Evolutionary conservation across 1,139 yeast genomes (phyloP), one percentile per base, ranked within the genome.

Genomic region (Suhomyces kunorum): DNA sequence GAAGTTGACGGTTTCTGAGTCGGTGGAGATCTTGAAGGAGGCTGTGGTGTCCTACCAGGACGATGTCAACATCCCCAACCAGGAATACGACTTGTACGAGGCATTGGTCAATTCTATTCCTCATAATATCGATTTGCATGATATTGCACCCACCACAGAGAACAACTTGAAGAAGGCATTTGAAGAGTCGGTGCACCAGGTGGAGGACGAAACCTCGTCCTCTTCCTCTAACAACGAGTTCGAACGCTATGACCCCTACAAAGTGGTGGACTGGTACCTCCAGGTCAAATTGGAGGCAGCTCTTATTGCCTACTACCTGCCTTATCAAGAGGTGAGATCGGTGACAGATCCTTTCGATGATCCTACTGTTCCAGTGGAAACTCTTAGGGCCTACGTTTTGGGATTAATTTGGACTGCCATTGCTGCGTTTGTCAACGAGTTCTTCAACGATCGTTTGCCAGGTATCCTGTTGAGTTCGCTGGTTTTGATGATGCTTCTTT

Each of bases 301-400:
- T 2, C 38, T 80, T 34, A 60, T 75, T 39, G 65, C 74, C 34
- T 80, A 65, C 54, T 76, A 73, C 55, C 80, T 84, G 1, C 83
- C 85, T 1, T 81, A 81, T 54, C 78, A 82, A 3, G 86, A 81
- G 56, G 84, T 81, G 6, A 66, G 87, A 45, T 68, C 86, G 6
- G 76, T 78, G 23, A 66, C 81, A 19, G 74, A 71, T 35, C 77
- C 81, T 13, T 59, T 58, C 33, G 83, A 80, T 52, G 81, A 79
- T 49, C 73, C 74, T 2, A 51, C 49, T 1, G 57, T 67, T 24
- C 75, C 78, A 6, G 66, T 71, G 45, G 87, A 81, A 56, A 80
- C 86, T 3, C 49, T 76, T 30, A 68, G 86, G 53, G 77, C 78
- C 6, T 82, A 81, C 51, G 44, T 74, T 28, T 52, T 80, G 24